phyloP scores from a whole-genome alignment of 192 early-diverging fungal species.

The Oehlia diaphana region DNA sequence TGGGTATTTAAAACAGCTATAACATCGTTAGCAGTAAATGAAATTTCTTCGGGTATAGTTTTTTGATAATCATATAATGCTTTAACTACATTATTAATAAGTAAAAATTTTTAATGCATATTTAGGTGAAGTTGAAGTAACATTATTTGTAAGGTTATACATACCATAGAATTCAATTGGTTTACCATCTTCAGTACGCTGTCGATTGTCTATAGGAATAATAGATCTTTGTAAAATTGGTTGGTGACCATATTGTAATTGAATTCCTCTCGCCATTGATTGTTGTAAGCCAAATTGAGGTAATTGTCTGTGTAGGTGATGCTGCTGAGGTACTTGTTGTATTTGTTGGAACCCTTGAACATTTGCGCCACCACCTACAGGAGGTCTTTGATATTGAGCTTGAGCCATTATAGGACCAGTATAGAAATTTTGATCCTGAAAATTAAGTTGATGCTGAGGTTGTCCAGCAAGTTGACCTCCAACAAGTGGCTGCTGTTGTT shows the following conservation, averaged over 20 bases:
- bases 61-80: constrained; percentile 47
- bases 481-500: neutral
- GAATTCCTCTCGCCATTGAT: neutral
- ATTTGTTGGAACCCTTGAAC: neutral
- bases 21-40: constrained; percentile 47
- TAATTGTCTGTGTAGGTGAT: neutral
- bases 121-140: neutral
- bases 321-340: neutral
- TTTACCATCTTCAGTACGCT: constrained; percentile 34
- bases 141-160: neutral
- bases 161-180: constrained; percentile 44
- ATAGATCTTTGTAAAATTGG: neutral
- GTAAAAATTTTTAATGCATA: neutral
- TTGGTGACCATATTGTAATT: neutral
- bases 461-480: neutral
- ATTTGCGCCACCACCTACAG: neutral
- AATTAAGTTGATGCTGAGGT: neutral
- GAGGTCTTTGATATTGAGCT: neutral
- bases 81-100: constrained; percentile 33
- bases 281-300: constrained; percentile 4
- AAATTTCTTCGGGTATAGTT: constrained; percentile 52
- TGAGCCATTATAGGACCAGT: neutral
- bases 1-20: constrained; percentile 46
- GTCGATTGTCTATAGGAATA: neutral
- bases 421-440: constrained; percentile 6